Evolutionary conservation across 345 rosid species (phyloP), one percentile per base, ranked within the genome.

Genomic region (Populus pruinosa): DNA sequence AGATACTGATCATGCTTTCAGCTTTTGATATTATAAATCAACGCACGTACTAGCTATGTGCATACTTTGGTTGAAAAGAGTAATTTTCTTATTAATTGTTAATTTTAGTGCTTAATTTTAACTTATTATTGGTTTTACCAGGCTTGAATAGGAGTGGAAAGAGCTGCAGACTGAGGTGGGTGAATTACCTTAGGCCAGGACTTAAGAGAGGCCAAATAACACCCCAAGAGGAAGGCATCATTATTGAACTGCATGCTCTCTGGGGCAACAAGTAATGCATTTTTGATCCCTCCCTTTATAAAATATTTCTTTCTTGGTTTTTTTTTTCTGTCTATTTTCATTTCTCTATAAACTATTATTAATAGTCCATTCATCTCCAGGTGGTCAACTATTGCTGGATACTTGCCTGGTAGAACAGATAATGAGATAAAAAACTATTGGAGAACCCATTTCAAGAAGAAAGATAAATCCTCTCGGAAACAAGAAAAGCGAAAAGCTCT

Each of bases 381-480:
- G 84, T 95, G 99, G 98, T 92, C 99, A 6, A 92, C 97, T 39
- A 93, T 95, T 36, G 98, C 99, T 8, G 84, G 92, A 80, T 89
- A 91, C 82, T 88, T 95, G 77, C 98, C 99, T 0, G 98, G 98
- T 53, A 89, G 98, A 81, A 95, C 98, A 21, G 98, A 93, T 63
- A 93, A 93, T 77, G 97, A 95, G 80, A 95, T 93, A n/a, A 95
- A 95, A 80, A 95, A 95, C 77, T 92, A 93, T 25, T 91, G 97
- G 99, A 90, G 98, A 83, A 95, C 98, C 18, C 98, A 90, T 78
- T 91, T 86, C 88, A 91, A 88, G 84, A 89, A 86, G 82, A 90
- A 81, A 71, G 89, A 85, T 6, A 85, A 56, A 74, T 78, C 87
- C 31, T 73, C 78, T 21, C 72, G 69, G 14, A 85, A 77, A 73